Base-by-base conservation (phyloP, 176 grass and related monocot genomes). In the Leersia perrieri region DNA sequence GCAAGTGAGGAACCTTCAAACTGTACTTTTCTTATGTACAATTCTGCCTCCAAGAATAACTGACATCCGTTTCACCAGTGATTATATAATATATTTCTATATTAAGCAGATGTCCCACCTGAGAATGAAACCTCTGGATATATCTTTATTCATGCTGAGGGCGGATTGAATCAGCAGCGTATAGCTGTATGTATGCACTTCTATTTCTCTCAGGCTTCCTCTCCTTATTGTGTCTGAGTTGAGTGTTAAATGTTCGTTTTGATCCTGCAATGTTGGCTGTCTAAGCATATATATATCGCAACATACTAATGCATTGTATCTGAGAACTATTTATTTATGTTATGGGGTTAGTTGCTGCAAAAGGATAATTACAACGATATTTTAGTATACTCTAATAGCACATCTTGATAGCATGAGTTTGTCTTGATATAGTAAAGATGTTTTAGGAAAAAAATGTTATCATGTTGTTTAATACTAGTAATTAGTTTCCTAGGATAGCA, bases 91-190 rank as follows among this genome's bases (percentile, higher is more conserved):
- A 15, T 66, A 49, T 83, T 57, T 82, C 40, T 55, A 63, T 80
- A 57, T 70, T 47, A 64, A 30, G 41, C 86, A 95, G 95, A 89
- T 90, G 78, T 95, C 1, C 86, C 86, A 60, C 75, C 90, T 27
- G 87, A 90, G 78, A 92, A 92, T 12, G 70, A 88, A 73, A 95
- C 82, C 33, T 88, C 85, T 81, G 93, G 93, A 8, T 95, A 95
- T 83, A 95, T 98, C 76, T 95, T 95, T 77, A 95, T 95, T 76
- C 93, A 95, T 86, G 93, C 90, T 0, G 93, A 95, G 73, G 93
- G 93, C 74, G 93, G 93, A 76, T 72, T 95, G 28, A 95, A 95
- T 27, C 93, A 95, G 75, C 89, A 95, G 77, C 75, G 89, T 10
- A 92, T 92, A 83, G 87, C 90, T 83, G 93, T 92, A 89, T 79